A percentile compares a stretch with the other conserved stretches of the same genome.
These are phyloP conservation scores for Pyrenopolyporus hunteri DNA, from an alignment of 495 filamentous ascomycete genomes.

Conservation along the genomic window DNA sequence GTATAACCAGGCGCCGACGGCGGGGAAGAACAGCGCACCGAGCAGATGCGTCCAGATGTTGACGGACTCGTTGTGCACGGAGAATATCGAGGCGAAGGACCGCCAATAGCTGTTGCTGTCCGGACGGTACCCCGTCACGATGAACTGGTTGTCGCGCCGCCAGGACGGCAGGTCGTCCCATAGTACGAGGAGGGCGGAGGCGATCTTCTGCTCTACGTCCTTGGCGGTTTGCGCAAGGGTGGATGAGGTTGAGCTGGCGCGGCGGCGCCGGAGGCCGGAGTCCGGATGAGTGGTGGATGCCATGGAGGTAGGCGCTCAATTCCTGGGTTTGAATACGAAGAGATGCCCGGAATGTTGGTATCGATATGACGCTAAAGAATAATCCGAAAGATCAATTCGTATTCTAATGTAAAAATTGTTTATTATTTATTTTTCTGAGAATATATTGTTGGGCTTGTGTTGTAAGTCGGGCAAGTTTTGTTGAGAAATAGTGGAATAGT, in stretches of 20 bases:
- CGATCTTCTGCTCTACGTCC: conserved; percentile 39
- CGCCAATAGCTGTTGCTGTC: conserved; percentile 46
- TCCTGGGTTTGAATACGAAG: neutral
- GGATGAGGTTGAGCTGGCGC: conserved; percentile 25
- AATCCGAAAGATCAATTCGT: neutral
- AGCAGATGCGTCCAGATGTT: conserved; percentile 93
- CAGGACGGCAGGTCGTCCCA: conserved; percentile 54
- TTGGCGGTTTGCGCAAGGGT: conserved; percentile 28
- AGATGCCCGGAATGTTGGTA: neutral
- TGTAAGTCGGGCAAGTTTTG: conserved; percentile 13
- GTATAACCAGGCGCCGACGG: conserved; percentile 44
- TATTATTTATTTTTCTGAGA: neutral
- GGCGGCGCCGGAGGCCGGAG: conserved; percentile 32
- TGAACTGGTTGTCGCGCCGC: conserved; percentile 56
- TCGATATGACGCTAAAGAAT: neutral
- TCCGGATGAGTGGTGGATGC: conserved; percentile 8
- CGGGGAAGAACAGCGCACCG: conserved; percentile 59
- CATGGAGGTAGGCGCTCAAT: conserved; percentile 15
- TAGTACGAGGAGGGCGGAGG: conserved; percentile 40
- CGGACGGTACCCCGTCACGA: conserved; percentile 49
- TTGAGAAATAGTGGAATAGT: conserved; percentile 25
- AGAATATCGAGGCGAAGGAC: conserved; percentile 45
- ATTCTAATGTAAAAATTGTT: neutral
- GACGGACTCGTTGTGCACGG: conserved; percentile 83
- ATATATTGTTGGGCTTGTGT: conserved; percentile 4